Evolutionary conservation across 2,329 filamentous ascomycete genomes (phyloP), one percentile per base, ranked within the genome.

Genomic region (Immersiporthe knoxdaviesiana): DNA sequence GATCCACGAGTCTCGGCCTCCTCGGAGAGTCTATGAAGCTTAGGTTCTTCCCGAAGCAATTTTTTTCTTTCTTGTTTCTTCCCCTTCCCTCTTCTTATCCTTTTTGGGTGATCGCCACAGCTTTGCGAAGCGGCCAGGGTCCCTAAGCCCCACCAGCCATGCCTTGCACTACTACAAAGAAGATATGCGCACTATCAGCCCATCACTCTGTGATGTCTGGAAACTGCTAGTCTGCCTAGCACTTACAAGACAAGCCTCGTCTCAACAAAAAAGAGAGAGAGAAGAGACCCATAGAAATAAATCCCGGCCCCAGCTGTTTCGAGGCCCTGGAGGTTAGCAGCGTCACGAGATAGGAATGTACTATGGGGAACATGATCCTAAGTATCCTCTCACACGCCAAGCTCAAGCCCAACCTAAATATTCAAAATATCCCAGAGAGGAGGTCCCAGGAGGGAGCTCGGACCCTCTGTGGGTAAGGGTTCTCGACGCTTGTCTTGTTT

Each of bases 381-480:
- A n/a, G n/a, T n/a, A n/a, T n/a, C n/a, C n/a, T 18, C 52, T 21
- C 7, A 30, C 24, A 47, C 18, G 47, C 16, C 47, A 24, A 52
- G n/a, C 35, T 35, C 4, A 24, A 52, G 44, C 47, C 47, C n/a
- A 52, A 52, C 47, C 47, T 52, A 27, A 52, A 52, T 11, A 41
- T 41, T 16, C 39, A 16, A 41, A 41, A 41, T 16, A 41, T 14
- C 39, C 39, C 39, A 16, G n/a, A 35, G 4, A 35, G 35, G 41
- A n/a, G 44, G 18, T 44, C 50, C n/a, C 12, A 16, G 12, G 24
- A 14, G 14, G 30, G 56, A n/a, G 56, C 56, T 37, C 14, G 30
- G 56, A n/a, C 56, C 56, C 30, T 37, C 30, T 3, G 32, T 59
- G 56, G 56, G 56, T 59, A 59, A 59, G 56, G 56, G 56, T 59